These are phyloP conservation scores for Sanguinoderma infundibulare DNA, from an alignment of 1,284 basidiomycete genomes.

Conservation along the genomic window DNA sequence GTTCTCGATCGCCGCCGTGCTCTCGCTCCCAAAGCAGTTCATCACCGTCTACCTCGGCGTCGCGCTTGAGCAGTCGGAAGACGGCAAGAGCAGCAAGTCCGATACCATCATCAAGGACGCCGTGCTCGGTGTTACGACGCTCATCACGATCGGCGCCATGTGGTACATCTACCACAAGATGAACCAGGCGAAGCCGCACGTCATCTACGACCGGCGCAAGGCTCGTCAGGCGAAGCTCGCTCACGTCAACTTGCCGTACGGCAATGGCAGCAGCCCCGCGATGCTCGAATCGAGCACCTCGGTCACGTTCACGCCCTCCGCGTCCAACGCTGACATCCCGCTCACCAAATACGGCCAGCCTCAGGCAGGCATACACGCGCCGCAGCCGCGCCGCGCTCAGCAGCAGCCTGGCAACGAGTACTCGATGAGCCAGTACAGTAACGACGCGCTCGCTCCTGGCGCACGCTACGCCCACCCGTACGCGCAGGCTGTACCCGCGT, in stretches of 20 bases:
- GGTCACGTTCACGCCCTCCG: constrained; percentile 40
- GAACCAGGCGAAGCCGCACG: constrained; percentile 72
- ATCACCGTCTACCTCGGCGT: constrained; percentile 79
- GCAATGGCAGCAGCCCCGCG: constrained; percentile 27
- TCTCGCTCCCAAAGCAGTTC: constrained; percentile 82
- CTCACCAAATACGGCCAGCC: constrained; percentile 38
- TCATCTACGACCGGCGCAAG: constrained; percentile 72
- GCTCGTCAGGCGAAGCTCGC: constrained; percentile 47
- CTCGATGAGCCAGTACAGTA: constrained; percentile 17
- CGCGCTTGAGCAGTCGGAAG: constrained; percentile 44
- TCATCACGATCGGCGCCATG: constrained; percentile 80
- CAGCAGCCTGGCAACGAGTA: constrained; percentile 15
- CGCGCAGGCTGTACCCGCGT: constrained; percentile 1
- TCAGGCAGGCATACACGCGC: constrained; percentile 24
- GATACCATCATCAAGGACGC: constrained; percentile 66
- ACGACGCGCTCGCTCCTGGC: constrained; percentile 16
- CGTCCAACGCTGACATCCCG: constrained; percentile 46
- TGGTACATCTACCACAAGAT: constrained; percentile 86
- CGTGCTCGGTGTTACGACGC: constrained; percentile 63
- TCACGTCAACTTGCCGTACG: constrained; percentile 37
- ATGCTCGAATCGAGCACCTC: constrained; percentile 34
- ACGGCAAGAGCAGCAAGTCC: constrained; percentile 43
- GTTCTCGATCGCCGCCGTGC: constrained; percentile 71
- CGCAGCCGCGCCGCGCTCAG: constrained; percentile 41
- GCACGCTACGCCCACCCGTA: constrained; percentile 23